These are phyloP conservation scores for Nicotiana attenuata DNA, from an alignment of 257 asterid genomes.

Conservation along the genomic window DNA sequence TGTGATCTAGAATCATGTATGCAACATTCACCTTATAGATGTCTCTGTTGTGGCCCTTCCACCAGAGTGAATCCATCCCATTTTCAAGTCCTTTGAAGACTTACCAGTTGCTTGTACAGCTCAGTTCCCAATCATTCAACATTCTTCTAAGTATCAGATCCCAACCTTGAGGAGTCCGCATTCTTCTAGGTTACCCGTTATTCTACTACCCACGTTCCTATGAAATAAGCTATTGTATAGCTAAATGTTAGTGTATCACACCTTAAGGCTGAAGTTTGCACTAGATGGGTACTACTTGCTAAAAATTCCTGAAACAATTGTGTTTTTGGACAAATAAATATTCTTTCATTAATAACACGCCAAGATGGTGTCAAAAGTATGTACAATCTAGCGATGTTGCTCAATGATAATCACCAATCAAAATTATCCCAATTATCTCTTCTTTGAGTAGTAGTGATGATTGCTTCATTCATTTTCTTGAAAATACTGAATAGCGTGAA, in stretches of 20 bases:
- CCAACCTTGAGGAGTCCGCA: no score
- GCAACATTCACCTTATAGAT: no score
- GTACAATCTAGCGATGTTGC: background rate
- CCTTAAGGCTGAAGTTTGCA: background rate
- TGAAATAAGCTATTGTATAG: background rate
- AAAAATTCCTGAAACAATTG: background rate
- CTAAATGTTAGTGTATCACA: background rate
- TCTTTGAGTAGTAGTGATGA: background rate
- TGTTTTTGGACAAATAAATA: background rate
- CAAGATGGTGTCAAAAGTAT: background rate
- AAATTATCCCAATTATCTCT: background rate
- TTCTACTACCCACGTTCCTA: background rate
- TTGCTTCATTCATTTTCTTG: background rate
- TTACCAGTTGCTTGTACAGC: no score
- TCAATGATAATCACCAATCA: background rate
- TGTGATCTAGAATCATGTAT: no score
- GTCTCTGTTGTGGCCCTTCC: no score
- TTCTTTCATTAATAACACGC: background rate
- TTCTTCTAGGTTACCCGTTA: background rate
- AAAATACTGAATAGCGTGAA: background rate
- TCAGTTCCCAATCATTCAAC: no score
- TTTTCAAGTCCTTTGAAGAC: no score
- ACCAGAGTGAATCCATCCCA: no score
- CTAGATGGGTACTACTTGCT: background rate
- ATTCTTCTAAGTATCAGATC: no score